Conservation (phyloP, 2,329 filamentous ascomycete genomes). For the Fusarium duplospermum region DNA sequence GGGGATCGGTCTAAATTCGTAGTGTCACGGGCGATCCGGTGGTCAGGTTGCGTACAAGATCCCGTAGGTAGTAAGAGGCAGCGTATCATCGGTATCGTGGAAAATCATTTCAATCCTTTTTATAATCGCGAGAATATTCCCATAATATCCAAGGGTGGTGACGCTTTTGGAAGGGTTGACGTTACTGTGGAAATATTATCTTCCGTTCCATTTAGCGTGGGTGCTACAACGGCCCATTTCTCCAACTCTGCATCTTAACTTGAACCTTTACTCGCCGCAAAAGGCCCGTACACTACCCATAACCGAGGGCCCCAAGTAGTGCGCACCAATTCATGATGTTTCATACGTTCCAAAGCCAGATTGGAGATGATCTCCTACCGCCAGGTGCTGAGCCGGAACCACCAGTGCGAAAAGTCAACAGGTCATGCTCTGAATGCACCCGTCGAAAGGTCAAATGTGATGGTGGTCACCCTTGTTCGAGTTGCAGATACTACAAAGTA, state of each 20-base stretch:
- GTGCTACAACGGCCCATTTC: neutral
- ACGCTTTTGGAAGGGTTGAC: neutral
- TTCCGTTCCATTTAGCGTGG: neutral
- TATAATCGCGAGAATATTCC: neutral
- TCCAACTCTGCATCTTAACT: neutral
- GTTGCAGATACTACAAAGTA: constrained; percentile 52
- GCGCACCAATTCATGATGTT: neutral
- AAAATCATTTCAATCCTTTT: neutral
- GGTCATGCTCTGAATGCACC: constrained; percentile 44
- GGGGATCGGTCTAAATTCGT: neutral
- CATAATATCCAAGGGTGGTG: neutral
- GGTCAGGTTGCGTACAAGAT: neutral
- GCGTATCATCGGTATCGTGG: neutral
- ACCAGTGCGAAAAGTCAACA: constrained; percentile 33
- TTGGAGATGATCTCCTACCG: neutral
- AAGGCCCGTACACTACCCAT: neutral
- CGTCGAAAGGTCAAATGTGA: constrained; percentile 54
- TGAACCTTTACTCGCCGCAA: neutral
- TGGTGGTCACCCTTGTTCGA: constrained; percentile 49
- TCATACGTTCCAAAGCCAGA: constrained; percentile 5
- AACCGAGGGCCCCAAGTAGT: too few species aligned
- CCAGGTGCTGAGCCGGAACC: neutral
- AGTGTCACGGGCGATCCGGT: neutral
- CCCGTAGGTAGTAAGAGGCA: neutral
- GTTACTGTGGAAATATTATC: neutral